These are phyloP conservation scores for Salix arbutifolia DNA, from an alignment of 345 rosid species.

Conservation along the genomic window DNA sequence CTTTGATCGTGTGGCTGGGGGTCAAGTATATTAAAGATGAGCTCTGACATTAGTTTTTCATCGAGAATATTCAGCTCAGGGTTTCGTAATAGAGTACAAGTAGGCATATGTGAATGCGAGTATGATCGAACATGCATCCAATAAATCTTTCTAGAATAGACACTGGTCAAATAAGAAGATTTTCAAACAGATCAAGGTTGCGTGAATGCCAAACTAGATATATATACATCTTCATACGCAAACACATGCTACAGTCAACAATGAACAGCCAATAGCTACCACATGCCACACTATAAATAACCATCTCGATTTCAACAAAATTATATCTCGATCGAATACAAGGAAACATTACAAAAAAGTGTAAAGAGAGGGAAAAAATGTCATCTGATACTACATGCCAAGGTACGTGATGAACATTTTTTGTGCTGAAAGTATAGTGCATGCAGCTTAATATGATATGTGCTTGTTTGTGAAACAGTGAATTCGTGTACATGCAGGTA, in stretches of 20 bases:
- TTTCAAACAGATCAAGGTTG: not conserved
- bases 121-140: no score
- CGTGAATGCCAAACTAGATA: not conserved
- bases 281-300: not conserved
- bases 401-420: not conserved
- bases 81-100: no score
- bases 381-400: not conserved
- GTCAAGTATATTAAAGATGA: not conserved
- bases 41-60: not conserved
- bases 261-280: not conserved
- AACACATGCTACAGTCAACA: not conserved
- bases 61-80: not conserved
- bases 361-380: not conserved
- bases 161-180: not conserved
- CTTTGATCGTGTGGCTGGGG: no score
- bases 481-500: conserved; percentile 13
- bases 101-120: no score
- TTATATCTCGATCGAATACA: not conserved
- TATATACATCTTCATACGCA: not conserved
- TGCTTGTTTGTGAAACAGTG: not conserved
- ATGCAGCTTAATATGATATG: not conserved
- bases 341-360: not conserved
- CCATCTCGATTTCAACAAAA: not conserved
- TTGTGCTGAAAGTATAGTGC: not conserved
- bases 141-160: no score